phyloP scores from a whole-genome alignment of 352 stramenopile species.

The Pythium sukuiense region DNA sequence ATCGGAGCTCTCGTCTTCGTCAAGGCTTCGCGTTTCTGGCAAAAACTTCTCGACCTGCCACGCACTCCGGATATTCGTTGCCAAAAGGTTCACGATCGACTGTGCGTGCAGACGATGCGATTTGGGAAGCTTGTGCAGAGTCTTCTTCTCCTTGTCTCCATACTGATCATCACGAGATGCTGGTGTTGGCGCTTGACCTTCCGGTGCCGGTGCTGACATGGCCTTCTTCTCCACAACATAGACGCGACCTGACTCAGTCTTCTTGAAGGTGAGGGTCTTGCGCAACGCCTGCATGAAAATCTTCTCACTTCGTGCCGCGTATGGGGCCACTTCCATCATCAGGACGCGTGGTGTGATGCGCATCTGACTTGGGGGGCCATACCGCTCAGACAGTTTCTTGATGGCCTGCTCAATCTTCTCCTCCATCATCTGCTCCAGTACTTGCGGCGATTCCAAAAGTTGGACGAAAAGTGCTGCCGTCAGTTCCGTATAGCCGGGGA shows the following conservation, averaged over 20 bases:
- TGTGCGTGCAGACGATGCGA: conserved; percentile 67
- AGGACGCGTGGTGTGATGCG: conserved; percentile 79
- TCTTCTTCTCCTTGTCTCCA: conserved; percentile 27
- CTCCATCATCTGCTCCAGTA: conserved; percentile 86
- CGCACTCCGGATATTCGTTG: conserved; percentile 51
- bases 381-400: conserved; percentile 69
- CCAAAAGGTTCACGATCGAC: conserved; percentile 60
- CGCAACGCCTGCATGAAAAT: conserved; percentile 75
- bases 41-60: conserved; percentile 56
- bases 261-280: conserved; percentile 72
- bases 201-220: not conserved
- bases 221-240: conserved; percentile 54
- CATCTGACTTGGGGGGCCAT: conserved; percentile 72
- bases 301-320: conserved; percentile 72
- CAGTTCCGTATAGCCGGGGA: conserved; percentile 73
- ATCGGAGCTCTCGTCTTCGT: conserved; percentile 1
- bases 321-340: conserved; percentile 73
- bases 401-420: conserved; percentile 81
- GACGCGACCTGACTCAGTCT: conserved; percentile 73
- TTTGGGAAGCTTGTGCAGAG: conserved; percentile 54
- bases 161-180: conserved; percentile 3
- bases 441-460: conserved; percentile 76
- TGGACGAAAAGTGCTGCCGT: conserved; percentile 71
- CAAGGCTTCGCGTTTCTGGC: conserved; percentile 17
- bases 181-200: not conserved